These are phyloP conservation scores for Colletotrichum nymphaeae DNA, from an alignment of 2,329 filamentous ascomycete species.

Conservation along the genomic window DNA sequence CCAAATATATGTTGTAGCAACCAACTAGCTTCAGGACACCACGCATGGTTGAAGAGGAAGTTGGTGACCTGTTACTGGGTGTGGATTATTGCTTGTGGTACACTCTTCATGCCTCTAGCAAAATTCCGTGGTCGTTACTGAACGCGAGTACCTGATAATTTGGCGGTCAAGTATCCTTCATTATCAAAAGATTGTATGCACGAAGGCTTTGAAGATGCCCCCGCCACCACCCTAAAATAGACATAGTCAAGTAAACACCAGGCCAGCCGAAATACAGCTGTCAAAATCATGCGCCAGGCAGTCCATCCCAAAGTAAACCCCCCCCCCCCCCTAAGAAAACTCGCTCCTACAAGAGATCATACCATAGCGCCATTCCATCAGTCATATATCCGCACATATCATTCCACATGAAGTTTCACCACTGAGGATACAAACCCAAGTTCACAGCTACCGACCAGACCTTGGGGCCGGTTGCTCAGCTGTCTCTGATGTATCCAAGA, in stretches of 20 bases:
- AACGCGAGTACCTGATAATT: background rate
- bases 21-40: no score
- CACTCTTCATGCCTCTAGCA: background rate
- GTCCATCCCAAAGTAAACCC: background rate
- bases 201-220: background rate
- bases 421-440: background rate
- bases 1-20: no score
- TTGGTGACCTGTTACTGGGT: background rate
- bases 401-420: background rate
- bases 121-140: background rate
- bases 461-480: background rate
- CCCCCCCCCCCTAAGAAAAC: background rate
- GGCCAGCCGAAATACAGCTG: background rate
- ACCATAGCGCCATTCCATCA: slow-evolving; percentile 7
- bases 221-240: background rate
- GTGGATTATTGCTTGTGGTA: background rate
- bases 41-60: background rate
- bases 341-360: background rate
- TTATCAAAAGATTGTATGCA: slow-evolving; percentile 1
- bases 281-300: background rate
- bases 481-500: background rate
- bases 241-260: background rate
- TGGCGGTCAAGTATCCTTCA: background rate
- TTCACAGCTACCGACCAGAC: background rate
- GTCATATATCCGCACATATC: background rate